phyloP scores from a whole-genome alignment of 169 alveolate species.

The Cardiosporidium cionae region DNA sequence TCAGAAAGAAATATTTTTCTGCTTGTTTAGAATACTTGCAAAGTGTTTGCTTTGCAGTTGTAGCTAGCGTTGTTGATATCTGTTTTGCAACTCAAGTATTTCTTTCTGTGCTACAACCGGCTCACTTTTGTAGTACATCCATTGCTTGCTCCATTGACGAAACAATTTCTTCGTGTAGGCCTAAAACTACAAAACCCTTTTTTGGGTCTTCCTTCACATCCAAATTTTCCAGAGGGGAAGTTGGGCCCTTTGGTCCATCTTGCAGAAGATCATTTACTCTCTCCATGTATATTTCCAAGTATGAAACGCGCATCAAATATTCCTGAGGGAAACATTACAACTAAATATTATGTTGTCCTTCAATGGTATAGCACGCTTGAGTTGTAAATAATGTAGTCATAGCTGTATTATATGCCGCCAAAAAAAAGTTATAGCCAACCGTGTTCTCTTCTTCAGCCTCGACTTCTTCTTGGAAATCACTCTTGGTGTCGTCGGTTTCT shows the following conservation, averaged over 20 bases:
- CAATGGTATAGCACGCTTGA: not conserved
- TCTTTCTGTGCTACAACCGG: not conserved
- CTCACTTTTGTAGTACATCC: constrained; percentile 44
- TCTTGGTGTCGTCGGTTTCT: constrained; percentile 47
- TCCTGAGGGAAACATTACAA: constrained; percentile 13
- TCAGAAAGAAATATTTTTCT: not conserved
- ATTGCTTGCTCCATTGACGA: constrained; percentile 61
- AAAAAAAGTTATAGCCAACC: not conserved
- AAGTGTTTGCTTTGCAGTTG: not conserved
- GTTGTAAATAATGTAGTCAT: not conserved
- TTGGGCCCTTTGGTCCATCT: constrained; percentile 56
- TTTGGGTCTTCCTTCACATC: constrained; percentile 72
- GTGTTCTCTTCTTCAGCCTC: constrained; percentile 29
- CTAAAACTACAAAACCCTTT: constrained; percentile 65
- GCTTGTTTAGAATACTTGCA: not conserved
- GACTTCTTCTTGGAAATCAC: constrained; percentile 52
- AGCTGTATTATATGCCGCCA: not conserved
- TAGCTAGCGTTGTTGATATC: not conserved
- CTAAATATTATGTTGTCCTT: not conserved
- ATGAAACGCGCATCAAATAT: constrained; percentile 63
- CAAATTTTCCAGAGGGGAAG: constrained; percentile 40
- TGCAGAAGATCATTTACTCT: constrained; percentile 66
- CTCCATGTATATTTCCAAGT: constrained; percentile 71
- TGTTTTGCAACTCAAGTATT: not conserved
- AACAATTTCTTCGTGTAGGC: constrained; percentile 60